Evolutionary conservation across 202 grass and related monocot species (phyloP).

Genomic region (Digitaria exilis): DNA sequence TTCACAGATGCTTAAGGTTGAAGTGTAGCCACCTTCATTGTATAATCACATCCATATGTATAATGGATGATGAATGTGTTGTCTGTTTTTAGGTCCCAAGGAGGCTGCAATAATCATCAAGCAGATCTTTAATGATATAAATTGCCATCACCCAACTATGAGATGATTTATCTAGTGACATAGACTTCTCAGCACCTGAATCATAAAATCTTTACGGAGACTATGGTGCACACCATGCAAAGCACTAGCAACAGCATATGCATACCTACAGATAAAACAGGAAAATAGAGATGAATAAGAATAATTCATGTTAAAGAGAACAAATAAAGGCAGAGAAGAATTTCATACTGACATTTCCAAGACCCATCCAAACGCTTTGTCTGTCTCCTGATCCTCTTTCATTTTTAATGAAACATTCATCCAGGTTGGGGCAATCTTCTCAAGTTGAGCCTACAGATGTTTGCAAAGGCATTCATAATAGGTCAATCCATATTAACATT

Average conservation of each 20-base stretch:
- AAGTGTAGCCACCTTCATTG: conserved; percentile 64
- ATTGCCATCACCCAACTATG: conserved; percentile 1
- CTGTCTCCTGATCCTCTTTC: conserved; percentile 92
- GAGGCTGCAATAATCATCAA: conserved; percentile 73
- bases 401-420: conserved; percentile 96
- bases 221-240: conserved; percentile 96
- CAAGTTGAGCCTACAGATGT: conserved; percentile 59
- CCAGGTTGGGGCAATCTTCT: conserved; percentile 99
- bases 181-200: conserved; percentile 74
- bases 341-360: conserved; percentile 83
- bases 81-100: conserved; percentile 74
- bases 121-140: conserved; percentile 37
- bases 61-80: conserved; percentile 88
- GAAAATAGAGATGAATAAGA: neutral
- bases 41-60: conserved; percentile 97
- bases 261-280: conserved; percentile 72
- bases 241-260: conserved; percentile 96
- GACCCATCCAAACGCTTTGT: conserved; percentile 99
- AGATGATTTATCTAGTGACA: conserved; percentile 24
- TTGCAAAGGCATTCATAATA: conserved; percentile 12
- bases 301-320: neutral
- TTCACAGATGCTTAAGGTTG: conserved; percentile 18
- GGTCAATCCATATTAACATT: neutral
- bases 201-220: conserved; percentile 99
- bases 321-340: too few relatives aligned